These are phyloP conservation scores for Catenaria anguillulae DNA, from an alignment of 371 early-diverging fungal genomes.

Conservation along the genomic window DNA sequence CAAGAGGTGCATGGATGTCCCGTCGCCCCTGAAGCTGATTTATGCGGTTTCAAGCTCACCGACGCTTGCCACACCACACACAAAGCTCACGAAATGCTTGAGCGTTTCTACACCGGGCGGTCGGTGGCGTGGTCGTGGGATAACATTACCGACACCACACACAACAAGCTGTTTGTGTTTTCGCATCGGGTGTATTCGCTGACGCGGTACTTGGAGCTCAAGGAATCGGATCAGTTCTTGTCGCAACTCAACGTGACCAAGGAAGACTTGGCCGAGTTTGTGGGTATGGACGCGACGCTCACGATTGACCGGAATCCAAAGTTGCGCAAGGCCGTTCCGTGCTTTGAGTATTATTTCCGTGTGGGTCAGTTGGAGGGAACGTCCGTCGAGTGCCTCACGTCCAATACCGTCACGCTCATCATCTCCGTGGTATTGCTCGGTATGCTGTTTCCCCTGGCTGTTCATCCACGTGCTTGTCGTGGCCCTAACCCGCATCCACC, in stretches of 20 bases:
- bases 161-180: not conserved
- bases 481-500: too few species aligned
- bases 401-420: not conserved
- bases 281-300: not conserved
- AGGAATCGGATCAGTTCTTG: constrained; percentile 17
- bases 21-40: not conserved
- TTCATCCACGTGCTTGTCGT: too few species aligned
- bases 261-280: too few species aligned
- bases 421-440: constrained; percentile 60
- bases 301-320: not conserved
- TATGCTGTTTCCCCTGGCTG: too few species aligned
- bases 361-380: not conserved
- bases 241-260: constrained; percentile 24
- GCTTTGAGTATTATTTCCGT: not conserved
- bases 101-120: not conserved
- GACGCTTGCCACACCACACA: not conserved
- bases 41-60: not conserved
- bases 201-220: not conserved
- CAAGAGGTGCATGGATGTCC: not conserved
- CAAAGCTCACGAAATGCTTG: not conserved
- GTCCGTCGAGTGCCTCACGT: not conserved
- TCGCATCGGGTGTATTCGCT: not conserved
- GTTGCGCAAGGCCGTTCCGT: not conserved
- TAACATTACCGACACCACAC: not conserved
- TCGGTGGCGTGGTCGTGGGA: not conserved